Evolutionary conservation across 192 early-diverging fungal genomes (phyloP).

Genomic region (Diversispora epigaea): DNA sequence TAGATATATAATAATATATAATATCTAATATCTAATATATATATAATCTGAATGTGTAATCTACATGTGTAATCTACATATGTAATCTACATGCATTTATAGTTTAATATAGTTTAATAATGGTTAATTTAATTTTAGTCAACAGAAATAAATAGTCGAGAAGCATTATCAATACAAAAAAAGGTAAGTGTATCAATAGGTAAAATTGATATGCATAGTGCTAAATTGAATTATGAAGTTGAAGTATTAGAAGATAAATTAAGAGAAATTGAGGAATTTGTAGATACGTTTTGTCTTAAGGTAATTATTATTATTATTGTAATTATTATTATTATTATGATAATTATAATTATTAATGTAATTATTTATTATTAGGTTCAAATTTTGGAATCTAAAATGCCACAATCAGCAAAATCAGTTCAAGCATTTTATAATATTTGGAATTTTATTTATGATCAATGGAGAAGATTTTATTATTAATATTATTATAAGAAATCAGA

Average conservation of each 20-base stretch:
- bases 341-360: neutral
- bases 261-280: slow-evolving; percentile 48
- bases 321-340: slow-evolving; percentile 9
- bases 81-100: neutral
- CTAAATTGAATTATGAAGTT: slow-evolving; percentile 47
- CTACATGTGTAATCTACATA: neutral
- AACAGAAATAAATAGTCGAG: slow-evolving; percentile 7
- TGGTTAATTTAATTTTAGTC: slow-evolving; percentile 6
- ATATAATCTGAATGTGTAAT: neutral
- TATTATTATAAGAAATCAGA: neutral
- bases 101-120: no score
- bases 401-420: slow-evolving; percentile 39
- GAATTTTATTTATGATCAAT: slow-evolving; percentile 47
- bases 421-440: slow-evolving; percentile 40
- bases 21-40: neutral
- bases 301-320: slow-evolving; percentile 20
- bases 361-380: slow-evolving; percentile 22
- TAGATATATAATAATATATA: neutral
- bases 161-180: slow-evolving; percentile 35
- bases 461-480: slow-evolving; percentile 28
- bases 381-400: slow-evolving; percentile 41
- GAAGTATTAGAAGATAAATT: slow-evolving; percentile 45
- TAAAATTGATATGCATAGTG: slow-evolving; percentile 35
- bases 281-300: slow-evolving; percentile 41
- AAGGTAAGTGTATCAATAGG: slow-evolving; percentile 30